These are phyloP conservation scores for Lablab purpureus DNA, from an alignment of 306 rosid species.

Conservation along the genomic window DNA sequence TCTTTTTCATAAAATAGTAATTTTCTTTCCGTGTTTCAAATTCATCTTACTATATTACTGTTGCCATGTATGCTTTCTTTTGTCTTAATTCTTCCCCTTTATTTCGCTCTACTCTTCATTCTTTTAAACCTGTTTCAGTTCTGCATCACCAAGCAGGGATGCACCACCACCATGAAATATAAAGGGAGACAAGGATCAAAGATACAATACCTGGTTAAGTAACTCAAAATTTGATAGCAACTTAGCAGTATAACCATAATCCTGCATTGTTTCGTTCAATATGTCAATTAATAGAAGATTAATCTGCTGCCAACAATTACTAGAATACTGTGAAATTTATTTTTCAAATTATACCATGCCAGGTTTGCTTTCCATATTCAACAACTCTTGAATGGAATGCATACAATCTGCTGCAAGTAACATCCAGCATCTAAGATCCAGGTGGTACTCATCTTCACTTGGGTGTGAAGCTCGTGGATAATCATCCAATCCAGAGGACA, in stretches of 20 bases:
- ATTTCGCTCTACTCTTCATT: neutral
- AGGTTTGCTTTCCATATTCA: slow-evolving; percentile 58
- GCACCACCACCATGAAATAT: slow-evolving; percentile 28
- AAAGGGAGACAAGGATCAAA: slow-evolving; percentile 14
- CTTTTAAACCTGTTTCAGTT: neutral
- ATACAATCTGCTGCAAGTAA: slow-evolving; percentile 91
- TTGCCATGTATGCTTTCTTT: slow-evolving; percentile 19
- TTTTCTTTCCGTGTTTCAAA: slow-evolving; percentile 18
- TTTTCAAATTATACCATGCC: slow-evolving; percentile 60
- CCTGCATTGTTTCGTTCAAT: slow-evolving; percentile 62
- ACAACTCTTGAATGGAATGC: slow-evolving; percentile 72
- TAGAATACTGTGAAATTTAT: neutral
- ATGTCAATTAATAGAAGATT: slow-evolving; percentile 30
- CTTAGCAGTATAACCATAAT: slow-evolving; percentile 66
- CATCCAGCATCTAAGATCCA: slow-evolving; percentile 99
- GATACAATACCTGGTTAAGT: slow-evolving; percentile 78
- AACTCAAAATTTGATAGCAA: slow-evolving; percentile 73
- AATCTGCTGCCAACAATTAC: slow-evolving; percentile 14
- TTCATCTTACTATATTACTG: slow-evolving; percentile 20
- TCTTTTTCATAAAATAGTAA: slow-evolving; percentile 22
- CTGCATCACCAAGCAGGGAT: slow-evolving; percentile 28
- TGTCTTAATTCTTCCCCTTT: neutral
- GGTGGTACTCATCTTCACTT: slow-evolving; percentile 80
- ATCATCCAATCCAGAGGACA: slow-evolving; percentile 95
- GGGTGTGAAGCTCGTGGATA: slow-evolving; percentile 99